Percentiles rank a stretch among this genome's conserved stretches.
Conservation (phyloP, 2,329 filamentous ascomycete species). For the Botrytis tulipae region DNA sequence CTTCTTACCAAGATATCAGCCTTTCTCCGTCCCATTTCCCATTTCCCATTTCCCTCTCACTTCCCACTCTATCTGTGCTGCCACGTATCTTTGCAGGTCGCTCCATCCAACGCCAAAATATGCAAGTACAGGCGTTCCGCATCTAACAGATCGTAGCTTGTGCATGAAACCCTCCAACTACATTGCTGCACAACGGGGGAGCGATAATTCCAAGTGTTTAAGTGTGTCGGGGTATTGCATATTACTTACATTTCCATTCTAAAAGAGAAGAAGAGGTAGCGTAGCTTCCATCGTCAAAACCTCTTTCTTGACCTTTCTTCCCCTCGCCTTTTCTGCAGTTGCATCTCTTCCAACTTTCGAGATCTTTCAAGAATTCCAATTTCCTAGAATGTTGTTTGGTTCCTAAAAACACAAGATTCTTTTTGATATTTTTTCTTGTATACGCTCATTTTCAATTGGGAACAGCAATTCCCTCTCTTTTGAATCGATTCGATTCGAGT, state of each 20-base stretch:
- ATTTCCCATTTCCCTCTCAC: neutral
- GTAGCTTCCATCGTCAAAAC: neutral
- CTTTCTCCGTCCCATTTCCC: neutral
- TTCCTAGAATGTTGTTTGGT: constrained; percentile 1
- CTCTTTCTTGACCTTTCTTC: neutral
- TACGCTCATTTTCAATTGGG: constrained; percentile 21
- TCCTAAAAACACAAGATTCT: neutral
- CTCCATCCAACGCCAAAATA: constrained; percentile 30
- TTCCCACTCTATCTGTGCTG: constrained; percentile 28
- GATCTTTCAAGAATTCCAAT: neutral
- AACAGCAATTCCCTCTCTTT: constrained; percentile 12
- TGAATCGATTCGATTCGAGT: constrained; percentile 9
- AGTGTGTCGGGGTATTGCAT: constrained; percentile 29
- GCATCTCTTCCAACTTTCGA: neutral
- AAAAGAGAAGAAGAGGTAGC: constrained; percentile 8
- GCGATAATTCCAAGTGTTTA: constrained; percentile 22
- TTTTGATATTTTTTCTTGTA: constrained; percentile 13
- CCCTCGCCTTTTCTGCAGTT: neutral
- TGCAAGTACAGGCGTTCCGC: constrained; percentile 32
- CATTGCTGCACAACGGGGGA: constrained; percentile 28
- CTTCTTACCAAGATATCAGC: neutral
- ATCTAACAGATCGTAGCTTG: constrained; percentile 29
- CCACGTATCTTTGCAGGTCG: constrained; percentile 35
- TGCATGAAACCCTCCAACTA: constrained; percentile 25
- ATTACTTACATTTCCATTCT: neutral